These are phyloP conservation scores for Kalanchoe fedtschenkoi DNA, from an alignment of 164 flowering plant genomes.

Conservation along the genomic window DNA sequence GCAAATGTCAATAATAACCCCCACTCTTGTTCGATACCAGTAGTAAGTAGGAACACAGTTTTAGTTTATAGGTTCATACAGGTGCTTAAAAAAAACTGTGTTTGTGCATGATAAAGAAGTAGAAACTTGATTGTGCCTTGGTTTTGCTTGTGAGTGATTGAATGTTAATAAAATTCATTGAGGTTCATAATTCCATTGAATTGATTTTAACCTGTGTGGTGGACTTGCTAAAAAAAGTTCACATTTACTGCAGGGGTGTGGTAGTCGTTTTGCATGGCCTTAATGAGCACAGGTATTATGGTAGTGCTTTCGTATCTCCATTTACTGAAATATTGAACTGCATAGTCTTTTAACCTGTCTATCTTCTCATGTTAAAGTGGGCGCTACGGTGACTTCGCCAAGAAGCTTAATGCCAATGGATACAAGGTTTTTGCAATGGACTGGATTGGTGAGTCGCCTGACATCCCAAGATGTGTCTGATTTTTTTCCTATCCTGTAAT, in stretches of 20 bases:
- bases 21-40: too few relatives aligned
- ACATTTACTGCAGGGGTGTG: slow-evolving; percentile 47
- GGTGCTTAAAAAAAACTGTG: too few relatives aligned
- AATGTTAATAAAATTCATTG: background rate
- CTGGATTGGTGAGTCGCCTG: slow-evolving; percentile 67
- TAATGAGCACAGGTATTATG: slow-evolving; percentile 80
- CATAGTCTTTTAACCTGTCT: background rate
- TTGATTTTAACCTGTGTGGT: background rate
- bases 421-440: slow-evolving; percentile 87
- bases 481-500: background rate
- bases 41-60: too few relatives aligned
- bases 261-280: slow-evolving; percentile 80
- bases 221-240: slow-evolving; percentile 4
- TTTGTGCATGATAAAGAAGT: too few relatives aligned
- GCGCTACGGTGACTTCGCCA: slow-evolving; percentile 65
- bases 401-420: slow-evolving; percentile 68
- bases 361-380: slow-evolving; percentile 38
- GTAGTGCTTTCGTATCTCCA: slow-evolving; percentile 5
- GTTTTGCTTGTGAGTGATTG: too few relatives aligned
- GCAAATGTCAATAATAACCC: too few relatives aligned
- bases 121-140: too few relatives aligned
- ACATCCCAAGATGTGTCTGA: background rate
- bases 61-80: too few relatives aligned
- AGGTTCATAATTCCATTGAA: background rate
- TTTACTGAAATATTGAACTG: background rate